Percentiles rank a stretch among this genome's conserved stretches.
These are phyloP conservation scores for Micractinium sp. DNA, from an alignment of 139 green algal genomes.

Conservation along the genomic window DNA sequence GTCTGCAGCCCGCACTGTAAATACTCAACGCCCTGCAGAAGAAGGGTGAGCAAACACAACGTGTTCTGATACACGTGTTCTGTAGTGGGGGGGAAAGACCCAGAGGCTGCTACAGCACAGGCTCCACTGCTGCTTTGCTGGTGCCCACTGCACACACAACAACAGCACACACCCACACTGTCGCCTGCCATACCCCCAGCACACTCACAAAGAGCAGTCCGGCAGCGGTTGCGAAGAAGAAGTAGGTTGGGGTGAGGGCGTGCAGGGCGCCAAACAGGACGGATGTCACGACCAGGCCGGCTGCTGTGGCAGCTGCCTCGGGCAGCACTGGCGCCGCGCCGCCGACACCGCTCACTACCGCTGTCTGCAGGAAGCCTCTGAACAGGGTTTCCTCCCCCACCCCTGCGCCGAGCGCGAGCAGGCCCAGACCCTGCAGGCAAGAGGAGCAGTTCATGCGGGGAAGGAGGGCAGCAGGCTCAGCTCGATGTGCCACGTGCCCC, in stretches of 20 bases:
- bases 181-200: background rate
- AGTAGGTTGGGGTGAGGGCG: conserved; percentile 38
- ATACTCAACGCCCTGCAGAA: conserved; percentile 21
- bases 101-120: background rate
- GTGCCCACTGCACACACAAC: background rate
- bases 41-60: background rate
- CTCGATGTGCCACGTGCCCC: background rate
- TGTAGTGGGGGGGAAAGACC: background rate
- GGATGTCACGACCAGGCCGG: background rate
- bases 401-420: conserved; percentile 37
- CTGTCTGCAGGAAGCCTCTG: conserved; percentile 29
- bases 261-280: conserved; percentile 38
- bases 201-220: conserved; percentile 38
- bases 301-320: background rate
- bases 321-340: background rate
- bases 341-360: background rate
- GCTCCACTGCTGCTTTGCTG: background rate
- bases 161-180: background rate
- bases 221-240: conserved; percentile 23
- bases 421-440: conserved; percentile 16
- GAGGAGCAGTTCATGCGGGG: background rate
- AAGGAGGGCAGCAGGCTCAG: background rate
- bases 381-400: conserved; percentile 46
- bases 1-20: conserved; percentile 18
- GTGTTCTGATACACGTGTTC: background rate